Evolutionary conservation across 495 filamentous ascomycete genomes (phyloP), one percentile per base, ranked within the genome.

Genomic region (Aspergillus asperescens): DNA sequence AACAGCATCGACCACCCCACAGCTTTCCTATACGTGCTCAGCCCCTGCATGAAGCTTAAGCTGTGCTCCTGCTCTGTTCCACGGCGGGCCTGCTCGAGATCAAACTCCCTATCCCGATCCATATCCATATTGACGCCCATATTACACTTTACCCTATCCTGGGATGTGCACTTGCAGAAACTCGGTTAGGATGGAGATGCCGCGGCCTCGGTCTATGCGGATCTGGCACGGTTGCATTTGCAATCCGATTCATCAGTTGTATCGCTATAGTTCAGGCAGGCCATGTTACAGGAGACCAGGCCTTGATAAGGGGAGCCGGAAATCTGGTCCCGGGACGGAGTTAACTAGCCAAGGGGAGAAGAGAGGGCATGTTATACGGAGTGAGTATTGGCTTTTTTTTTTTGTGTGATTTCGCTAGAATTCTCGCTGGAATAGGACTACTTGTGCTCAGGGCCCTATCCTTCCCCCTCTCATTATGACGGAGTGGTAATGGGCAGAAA

Each of bases 11-110:
- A 74, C 73, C 73, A 79, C 5, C 50, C 64, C 5, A 77, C 67
- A 8, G 77, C 76, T 50, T 77, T 72, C 1, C 72, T 74, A 50
- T 77, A 78, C 29, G 70, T 59, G 24, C 60, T 63, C 20, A 77
- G 18, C n/a, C 55, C 62, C 38, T 62, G 18, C 12, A 6, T 5
- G 23, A 52, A 20, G 19, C 24, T 31, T 6, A 52, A 27, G 6
- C 28, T 22, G 23, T 52, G 50, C 9, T 52, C 50, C 22, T 52
- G 50, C 18, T 44, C 39, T 4, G 50, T 52, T 42, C 28, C 50
- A 34, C 15, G n/a, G 27, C 40, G 40, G 28, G 50, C 50, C 13
- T 45, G 39, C 4, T 52, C 39, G 40, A 52, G 38, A n/a, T 47
- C 40, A 40, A 35, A 27, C 15, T 32, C 13, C 5, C 19, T 18